A percentile compares a stretch with the other conserved stretches of the same genome.
Conservation (phyloP, 306 rosid genomes). For the Cicer cuneatum region DNA sequence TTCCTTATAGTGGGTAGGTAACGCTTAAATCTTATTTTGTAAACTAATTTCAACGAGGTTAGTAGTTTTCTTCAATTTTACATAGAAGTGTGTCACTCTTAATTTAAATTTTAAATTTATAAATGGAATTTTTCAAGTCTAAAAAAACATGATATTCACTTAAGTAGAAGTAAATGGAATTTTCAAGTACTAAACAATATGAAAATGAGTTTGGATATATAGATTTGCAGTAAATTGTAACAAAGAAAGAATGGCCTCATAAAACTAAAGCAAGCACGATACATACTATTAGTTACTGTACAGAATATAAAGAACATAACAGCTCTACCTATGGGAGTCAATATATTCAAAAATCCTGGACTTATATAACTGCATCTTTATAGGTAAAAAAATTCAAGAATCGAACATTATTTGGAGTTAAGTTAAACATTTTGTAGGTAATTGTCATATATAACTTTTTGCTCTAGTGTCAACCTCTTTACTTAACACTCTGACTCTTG, state of each 20-base stretch:
- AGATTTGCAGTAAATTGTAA: not conserved
- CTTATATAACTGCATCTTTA: slow-evolving; percentile 18
- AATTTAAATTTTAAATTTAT: no score
- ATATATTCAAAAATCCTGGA: not conserved
- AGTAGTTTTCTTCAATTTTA: no score
- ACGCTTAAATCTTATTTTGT: no score
- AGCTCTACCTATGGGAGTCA: not conserved
- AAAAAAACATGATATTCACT: no score
- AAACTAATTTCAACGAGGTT: no score
- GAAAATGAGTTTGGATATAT: not conserved
- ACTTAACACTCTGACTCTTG: slow-evolving; percentile 2
- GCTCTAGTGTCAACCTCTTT: slow-evolving; percentile 31
- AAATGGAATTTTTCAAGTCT: no score
- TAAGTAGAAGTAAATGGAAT: no score
- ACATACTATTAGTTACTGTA: not conserved
- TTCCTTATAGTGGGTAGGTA: no score
- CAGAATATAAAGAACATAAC: not conserved
- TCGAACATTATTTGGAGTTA: not conserved
- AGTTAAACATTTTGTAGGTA: slow-evolving; percentile 28
- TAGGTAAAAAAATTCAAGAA: not conserved
- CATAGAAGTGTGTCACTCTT: no score
- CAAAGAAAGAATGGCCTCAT: not conserved
- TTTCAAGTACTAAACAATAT: not conserved
- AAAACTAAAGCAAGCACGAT: not conserved
- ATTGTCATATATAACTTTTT: not conserved